A percentile compares a stretch with the other conserved stretches of the same genome.
Evolutionary conservation across 805 yeast genomes (phyloP).

Genomic region (Blastobotrys attinorum): DNA sequence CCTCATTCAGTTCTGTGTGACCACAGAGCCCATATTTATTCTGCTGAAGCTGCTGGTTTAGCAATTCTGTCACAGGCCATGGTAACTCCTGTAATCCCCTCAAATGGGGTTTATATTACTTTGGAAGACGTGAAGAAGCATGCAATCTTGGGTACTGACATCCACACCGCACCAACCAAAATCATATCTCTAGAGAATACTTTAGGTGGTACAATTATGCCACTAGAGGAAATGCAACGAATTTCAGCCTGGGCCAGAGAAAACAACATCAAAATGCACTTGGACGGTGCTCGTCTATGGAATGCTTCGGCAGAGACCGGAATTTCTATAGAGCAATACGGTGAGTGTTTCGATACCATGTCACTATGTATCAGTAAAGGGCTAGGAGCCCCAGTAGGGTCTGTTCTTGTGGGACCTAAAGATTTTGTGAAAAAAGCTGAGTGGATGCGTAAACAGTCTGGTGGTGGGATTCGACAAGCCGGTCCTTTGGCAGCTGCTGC

Average conservation of each 20-base stretch:
- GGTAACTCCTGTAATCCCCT: slow-evolving; percentile 76
- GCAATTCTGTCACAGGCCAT: slow-evolving; percentile 86
- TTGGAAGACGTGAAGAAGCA: slow-evolving; percentile 66
- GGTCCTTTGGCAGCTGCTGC: slow-evolving; percentile 83
- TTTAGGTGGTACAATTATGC: slow-evolving; percentile 72
- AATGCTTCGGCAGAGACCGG: slow-evolving; percentile 77
- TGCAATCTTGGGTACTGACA: slow-evolving; percentile 68
- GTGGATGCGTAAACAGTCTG: slow-evolving; percentile 84
- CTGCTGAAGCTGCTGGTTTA: slow-evolving; percentile 85
- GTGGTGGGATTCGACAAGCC: slow-evolving; percentile 89
- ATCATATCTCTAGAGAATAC: slow-evolving; percentile 85
- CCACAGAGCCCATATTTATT: slow-evolving; percentile 72
- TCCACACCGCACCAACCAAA: slow-evolving; percentile 83
- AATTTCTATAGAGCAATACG: slow-evolving; percentile 58
- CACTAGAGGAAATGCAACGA: slow-evolving; percentile 65
- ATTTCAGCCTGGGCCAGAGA: slow-evolving; percentile 64
- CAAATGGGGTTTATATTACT: slow-evolving; percentile 69
- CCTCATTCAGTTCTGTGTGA: slow-evolving; percentile 85
- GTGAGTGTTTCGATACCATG: slow-evolving; percentile 76
- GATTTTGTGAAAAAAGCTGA: slow-evolving; percentile 59
- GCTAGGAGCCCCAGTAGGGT: slow-evolving; percentile 90
- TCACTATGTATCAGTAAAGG: slow-evolving; percentile 85
- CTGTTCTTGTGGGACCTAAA: slow-evolving; percentile 65
- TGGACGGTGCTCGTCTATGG: slow-evolving; percentile 96
- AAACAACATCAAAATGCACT: slow-evolving; percentile 56